Conservation (phyloP, 352 stramenopile species). For the Pythium folliculosum region DNA sequence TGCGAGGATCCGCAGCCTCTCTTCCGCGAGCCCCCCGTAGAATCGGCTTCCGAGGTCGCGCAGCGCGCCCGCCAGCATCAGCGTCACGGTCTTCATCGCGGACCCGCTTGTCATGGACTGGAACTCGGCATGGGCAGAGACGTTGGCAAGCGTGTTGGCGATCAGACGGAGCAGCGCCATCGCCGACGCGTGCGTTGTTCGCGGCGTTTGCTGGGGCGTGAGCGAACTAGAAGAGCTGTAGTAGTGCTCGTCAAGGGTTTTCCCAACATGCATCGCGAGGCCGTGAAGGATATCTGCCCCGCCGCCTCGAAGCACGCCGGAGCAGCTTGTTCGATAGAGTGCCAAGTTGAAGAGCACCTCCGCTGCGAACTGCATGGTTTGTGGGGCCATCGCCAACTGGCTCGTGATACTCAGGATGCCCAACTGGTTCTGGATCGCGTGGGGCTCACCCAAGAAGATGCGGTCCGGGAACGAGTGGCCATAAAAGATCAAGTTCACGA, state of each 20-base stretch:
- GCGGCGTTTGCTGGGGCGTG: conserved; percentile 17
- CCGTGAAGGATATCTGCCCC: conserved; percentile 59
- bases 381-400: conserved; percentile 39
- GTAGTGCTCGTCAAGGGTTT: conserved; percentile 40
- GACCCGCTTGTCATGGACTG: conserved; percentile 49
- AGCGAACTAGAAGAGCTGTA: conserved; percentile 20
- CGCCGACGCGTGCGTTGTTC: conserved; percentile 6
- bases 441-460: conserved; percentile 71
- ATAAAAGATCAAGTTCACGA: conserved; percentile 73
- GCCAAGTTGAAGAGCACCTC: conserved; percentile 78
- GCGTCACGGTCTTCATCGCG: conserved; percentile 50
- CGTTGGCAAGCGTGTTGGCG: conserved; percentile 64
- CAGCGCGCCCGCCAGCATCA: conserved; percentile 49
- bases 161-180: conserved; percentile 50
- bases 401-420: conserved; percentile 66
- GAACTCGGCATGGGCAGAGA: conserved; percentile 66
- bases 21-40: conserved; percentile 37
- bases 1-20: conserved; percentile 45
- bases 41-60: conserved; percentile 47
- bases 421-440: conserved; percentile 65
- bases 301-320: conserved; percentile 51
- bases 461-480: conserved; percentile 67
- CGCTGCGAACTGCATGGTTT: conserved; percentile 56
- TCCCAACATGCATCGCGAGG: conserved; percentile 48
- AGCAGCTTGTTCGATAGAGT: conserved; percentile 57